Percentiles rank a stretch among this genome's conserved stretches.
Evolutionary conservation across 2,329 filamentous ascomycete genomes (phyloP).

Genomic region (Polytolypa hystricis): DNA sequence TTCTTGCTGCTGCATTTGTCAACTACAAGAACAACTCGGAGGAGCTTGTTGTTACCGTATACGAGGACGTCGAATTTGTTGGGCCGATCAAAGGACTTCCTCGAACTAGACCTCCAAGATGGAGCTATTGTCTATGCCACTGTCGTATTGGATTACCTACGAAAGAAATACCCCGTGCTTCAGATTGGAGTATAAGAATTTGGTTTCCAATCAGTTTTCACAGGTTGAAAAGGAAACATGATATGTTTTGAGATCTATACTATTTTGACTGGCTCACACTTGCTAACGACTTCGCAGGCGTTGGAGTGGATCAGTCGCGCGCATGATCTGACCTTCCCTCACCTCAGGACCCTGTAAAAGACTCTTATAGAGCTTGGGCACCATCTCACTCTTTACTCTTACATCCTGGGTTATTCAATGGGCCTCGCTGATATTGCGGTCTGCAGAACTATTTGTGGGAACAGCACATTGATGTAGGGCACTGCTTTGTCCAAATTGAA

Average conservation of each 20-base stretch:
- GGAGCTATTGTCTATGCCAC: conserved; percentile 14
- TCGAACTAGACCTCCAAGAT: conserved; percentile 2
- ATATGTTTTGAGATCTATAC: conserved; percentile 26
- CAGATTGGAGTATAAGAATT: conserved; percentile 24
- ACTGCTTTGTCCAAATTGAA: conserved; percentile 85
- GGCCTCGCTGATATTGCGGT: conserved; percentile 68
- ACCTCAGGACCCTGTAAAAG: conserved; percentile 75
- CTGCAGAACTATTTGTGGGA: conserved; percentile 73
- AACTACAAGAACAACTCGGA: conserved; percentile 27
- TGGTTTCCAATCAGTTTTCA: conserved; percentile 19
- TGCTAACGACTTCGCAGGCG: too few relatives aligned
- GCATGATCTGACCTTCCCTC: conserved; percentile 44
- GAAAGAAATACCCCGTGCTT: conserved; percentile 10
- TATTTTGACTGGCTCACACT: too few relatives aligned
- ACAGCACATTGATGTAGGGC: conserved; percentile 70
- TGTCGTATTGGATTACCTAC: conserved; percentile 1
- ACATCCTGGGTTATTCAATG: conserved; percentile 69
- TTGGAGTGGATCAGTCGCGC: conserved; percentile 44
- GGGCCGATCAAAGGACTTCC: conserved; percentile 6
- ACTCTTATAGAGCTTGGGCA: conserved; percentile 69
- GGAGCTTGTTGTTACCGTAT: conserved; percentile 26
- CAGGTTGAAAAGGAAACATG: conserved; percentile 27
- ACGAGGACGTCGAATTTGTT: conserved; percentile 22
- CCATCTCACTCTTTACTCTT: conserved; percentile 75
- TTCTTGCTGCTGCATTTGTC: conserved; percentile 31